A percentile compares a stretch with the other conserved stretches of the same genome.
Evolutionary conservation across 139 green algal species (phyloP).

Genomic region (Chlamydomonas applanata): DNA sequence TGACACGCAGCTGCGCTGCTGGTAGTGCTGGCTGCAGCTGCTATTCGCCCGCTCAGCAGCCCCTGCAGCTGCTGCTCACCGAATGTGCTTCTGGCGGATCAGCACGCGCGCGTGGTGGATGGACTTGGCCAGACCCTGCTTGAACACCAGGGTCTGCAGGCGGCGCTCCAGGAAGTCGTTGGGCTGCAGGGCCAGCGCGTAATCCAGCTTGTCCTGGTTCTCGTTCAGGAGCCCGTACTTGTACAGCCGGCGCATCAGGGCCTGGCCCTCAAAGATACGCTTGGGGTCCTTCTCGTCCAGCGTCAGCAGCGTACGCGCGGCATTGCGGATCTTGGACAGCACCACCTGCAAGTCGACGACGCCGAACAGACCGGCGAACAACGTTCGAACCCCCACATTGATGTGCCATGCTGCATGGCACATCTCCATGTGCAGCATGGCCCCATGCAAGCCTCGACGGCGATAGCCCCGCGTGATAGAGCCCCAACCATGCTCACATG

Average conservation of each 20-base stretch:
- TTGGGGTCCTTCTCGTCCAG: conserved; percentile 94
- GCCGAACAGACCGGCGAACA: no score
- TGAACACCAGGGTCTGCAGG: conserved; percentile 99
- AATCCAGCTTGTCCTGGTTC: conserved; percentile 98
- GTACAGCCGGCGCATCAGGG: conserved; percentile 94
- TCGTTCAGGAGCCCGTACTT: conserved; percentile 96
- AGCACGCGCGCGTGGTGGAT: conserved; percentile 98
- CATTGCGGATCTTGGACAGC: conserved; percentile 88
- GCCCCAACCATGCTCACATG: no score
- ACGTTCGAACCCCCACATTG: no score
- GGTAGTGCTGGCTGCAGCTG: no score
- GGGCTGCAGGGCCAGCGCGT: conserved; percentile 93
- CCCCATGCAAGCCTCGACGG: no score
- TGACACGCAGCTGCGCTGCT: background rate
- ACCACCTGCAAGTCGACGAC: conserved; percentile 65
- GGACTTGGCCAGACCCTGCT: conserved; percentile 98
- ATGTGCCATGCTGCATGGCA: no score
- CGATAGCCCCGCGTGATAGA: no score
- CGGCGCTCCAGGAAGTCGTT: conserved; percentile 89
- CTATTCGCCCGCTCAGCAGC: no score
- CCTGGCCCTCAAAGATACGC: conserved; percentile 97
- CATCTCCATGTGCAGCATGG: no score
- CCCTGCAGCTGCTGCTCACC: conserved; percentile 36
- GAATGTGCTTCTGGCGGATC: conserved; percentile 98
- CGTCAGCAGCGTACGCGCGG: conserved; percentile 92